Conservation (phyloP, 164 flowering plant genomes). For the Stephania cephalantha region DNA sequence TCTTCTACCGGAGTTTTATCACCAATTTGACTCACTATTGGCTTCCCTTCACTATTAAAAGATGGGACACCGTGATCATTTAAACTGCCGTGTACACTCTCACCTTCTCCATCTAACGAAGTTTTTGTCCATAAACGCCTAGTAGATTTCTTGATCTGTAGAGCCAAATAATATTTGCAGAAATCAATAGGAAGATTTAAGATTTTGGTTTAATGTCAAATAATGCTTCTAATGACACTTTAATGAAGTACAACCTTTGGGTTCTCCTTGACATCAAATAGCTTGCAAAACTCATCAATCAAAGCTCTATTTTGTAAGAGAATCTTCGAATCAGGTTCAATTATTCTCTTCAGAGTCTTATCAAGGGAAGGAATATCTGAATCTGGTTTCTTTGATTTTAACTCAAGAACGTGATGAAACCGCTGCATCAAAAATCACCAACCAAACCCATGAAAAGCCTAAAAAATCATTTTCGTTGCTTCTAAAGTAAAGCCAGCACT, state of each 20-base stretch:
- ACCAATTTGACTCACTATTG: constrained; percentile 49
- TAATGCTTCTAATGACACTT: not conserved
- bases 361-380: constrained; percentile 83
- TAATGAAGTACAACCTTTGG: constrained; percentile 44
- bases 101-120: constrained; percentile 47
- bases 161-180: constrained; percentile 2
- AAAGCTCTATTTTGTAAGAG: constrained; percentile 41
- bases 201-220: not conserved
- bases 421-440: constrained; percentile 43
- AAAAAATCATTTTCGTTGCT: not conserved
- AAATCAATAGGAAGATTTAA: not conserved
- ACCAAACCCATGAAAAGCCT: not conserved
- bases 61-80: constrained; percentile 21
- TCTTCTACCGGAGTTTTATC: constrained; percentile 62
- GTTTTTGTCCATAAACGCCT: constrained; percentile 39
- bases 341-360: constrained; percentile 60
- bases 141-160: constrained; percentile 73
- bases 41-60: constrained; percentile 22
- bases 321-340: constrained; percentile 72
- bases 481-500: not conserved
- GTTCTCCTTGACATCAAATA: constrained; percentile 72
- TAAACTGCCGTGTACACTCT: constrained; percentile 15
- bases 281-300: constrained; percentile 45
- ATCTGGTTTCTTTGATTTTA: constrained; percentile 70
- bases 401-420: constrained; percentile 60